Conservation (phyloP, 495 filamentous ascomycete genomes). For the Penicillium cosmopolitanum region DNA sequence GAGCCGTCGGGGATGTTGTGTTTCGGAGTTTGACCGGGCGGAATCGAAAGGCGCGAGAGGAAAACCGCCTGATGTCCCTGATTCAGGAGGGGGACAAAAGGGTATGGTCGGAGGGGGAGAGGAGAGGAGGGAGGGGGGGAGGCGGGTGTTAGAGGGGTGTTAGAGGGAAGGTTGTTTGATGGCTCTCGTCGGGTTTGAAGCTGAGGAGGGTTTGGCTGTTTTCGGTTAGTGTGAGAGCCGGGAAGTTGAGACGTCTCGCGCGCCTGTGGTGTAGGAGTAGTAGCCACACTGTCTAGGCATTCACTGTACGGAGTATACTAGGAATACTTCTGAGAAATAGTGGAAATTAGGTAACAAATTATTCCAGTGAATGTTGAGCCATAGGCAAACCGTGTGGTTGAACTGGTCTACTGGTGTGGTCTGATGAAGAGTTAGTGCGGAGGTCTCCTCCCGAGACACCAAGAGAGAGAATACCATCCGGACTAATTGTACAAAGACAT, state of each 20-base stretch:
- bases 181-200: conserved; percentile 44
- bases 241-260: neutral
- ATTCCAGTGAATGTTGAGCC: neutral
- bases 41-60: conserved; percentile 31
- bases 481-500: neutral
- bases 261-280: neutral
- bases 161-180: conserved; percentile 24
- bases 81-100: conserved; percentile 12
- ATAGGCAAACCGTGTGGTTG: too few species aligned
- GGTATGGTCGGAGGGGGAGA: conserved; percentile 18
- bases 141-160: conserved; percentile 22
- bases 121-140: conserved; percentile 27
- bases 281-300: neutral
- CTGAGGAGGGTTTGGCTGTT: conserved; percentile 46
- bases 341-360: neutral
- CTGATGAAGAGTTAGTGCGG: neutral
- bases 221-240: conserved; percentile 44
- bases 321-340: too few species aligned
- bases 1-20: conserved; percentile 20
- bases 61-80: conserved; percentile 19
- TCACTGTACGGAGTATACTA: too few species aligned
- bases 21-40: conserved; percentile 23
- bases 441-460: conserved; percentile 1
- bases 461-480: too few species aligned
- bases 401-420: neutral